A percentile compares a stretch with the other conserved stretches of the same genome.
Evolutionary conservation across 495 filamentous ascomycete species (phyloP).

Genomic region (Penicillium desertorum): DNA sequence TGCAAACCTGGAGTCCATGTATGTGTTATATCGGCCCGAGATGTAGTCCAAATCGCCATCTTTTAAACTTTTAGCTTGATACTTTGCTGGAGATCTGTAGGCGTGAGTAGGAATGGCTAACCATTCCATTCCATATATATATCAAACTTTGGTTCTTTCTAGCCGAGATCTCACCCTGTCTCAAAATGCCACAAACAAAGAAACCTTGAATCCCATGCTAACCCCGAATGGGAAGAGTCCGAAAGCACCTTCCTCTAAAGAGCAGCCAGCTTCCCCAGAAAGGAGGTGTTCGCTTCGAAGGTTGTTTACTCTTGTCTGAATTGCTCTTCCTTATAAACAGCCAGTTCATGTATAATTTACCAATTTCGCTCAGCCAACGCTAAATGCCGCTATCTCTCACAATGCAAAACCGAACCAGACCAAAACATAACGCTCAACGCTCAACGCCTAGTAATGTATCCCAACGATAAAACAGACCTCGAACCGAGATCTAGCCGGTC

Average conservation of each 20-base stretch:
- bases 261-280: not conserved
- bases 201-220: not conserved
- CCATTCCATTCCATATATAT: not conserved
- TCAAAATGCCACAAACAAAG: not conserved
- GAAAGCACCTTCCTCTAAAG: not conserved
- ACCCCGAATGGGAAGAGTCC: not conserved
- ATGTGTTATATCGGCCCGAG: not conserved
- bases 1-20: not conserved
- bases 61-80: not conserved
- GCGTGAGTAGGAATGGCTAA: not conserved
- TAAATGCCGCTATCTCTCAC: not conserved
- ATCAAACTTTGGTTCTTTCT: not conserved
- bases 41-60: not conserved
- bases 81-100: too few relatives aligned
- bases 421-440: conserved; percentile 2
- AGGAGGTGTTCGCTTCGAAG: not conserved
- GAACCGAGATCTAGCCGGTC: not conserved
- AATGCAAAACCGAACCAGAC: not conserved
- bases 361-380: not conserved
- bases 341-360: not conserved
- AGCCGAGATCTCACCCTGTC: not conserved
- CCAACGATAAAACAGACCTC: not conserved
- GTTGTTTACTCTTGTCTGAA: not conserved
- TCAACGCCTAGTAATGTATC: not conserved
- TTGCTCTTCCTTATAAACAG: not conserved